Conservation (phyloP, 768 basidiomycete species). For the Amanita molliuscula region DNA sequence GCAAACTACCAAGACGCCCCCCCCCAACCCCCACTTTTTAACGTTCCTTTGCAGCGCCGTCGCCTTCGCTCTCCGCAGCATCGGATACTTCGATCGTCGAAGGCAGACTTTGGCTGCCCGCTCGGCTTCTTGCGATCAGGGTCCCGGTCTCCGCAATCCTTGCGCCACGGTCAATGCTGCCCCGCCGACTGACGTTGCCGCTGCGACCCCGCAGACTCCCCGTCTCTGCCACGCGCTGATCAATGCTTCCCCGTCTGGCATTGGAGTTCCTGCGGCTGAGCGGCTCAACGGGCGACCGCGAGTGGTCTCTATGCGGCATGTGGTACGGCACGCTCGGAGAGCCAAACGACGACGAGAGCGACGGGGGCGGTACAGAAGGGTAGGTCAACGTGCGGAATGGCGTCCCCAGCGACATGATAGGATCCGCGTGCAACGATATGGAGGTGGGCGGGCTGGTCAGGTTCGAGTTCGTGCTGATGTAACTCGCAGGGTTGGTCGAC, state of each 20-base stretch:
- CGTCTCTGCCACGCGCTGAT: conserved; percentile 23
- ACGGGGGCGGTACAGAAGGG: conserved; percentile 77
- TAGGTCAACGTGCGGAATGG: conserved; percentile 48
- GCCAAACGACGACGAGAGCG: conserved; percentile 69
- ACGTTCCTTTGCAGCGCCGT: conserved; percentile 11
- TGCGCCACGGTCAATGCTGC: conserved; percentile 52
- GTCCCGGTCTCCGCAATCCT: conserved; percentile 58
- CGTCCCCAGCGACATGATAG: conserved; percentile 22
- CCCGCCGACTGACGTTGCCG: conserved; percentile 38
- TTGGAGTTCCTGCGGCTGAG: conserved; percentile 43
- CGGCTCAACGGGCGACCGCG: conserved; percentile 40
- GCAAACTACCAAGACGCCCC: too few relatives aligned
- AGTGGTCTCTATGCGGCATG: conserved; percentile 36
- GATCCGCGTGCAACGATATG: conserved; percentile 36
- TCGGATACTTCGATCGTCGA: conserved; percentile 22
- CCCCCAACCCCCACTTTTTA: not conserved
- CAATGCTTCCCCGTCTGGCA: conserved; percentile 25
- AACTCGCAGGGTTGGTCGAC: conserved; percentile 43
- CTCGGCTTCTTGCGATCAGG: conserved; percentile 38
- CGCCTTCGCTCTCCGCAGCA: conserved; percentile 13
- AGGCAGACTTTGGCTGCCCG: conserved; percentile 32
- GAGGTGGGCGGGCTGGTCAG: conserved; percentile 70
- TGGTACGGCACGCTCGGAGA: conserved; percentile 47
- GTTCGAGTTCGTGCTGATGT: conserved; percentile 48
- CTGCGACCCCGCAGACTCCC: conserved; percentile 22